Evolutionary conservation across 2,329 filamentous ascomycete species (phyloP), one percentile per base, ranked within the genome.

Genomic region (Apiospora phragmitis): DNA sequence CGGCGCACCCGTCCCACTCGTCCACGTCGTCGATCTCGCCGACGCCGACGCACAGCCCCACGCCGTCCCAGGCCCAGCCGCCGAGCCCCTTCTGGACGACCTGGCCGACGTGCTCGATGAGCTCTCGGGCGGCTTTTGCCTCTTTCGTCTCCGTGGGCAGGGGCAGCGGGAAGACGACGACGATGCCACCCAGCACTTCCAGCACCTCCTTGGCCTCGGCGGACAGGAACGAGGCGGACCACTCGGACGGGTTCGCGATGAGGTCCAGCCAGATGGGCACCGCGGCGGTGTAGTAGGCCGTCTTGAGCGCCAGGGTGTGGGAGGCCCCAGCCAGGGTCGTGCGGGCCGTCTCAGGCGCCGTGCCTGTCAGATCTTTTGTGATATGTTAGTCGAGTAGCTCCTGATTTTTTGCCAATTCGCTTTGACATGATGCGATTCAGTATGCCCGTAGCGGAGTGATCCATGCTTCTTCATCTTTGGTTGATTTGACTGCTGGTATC

Each of bases 251-350:
- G 5, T 83, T 81, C 7, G 83, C 76, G 71, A 91, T 83, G 65
- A 91, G 83, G 76, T 93, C 91, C n/a, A 92, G 83, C 91, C 91
- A 93, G 74, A 92, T 83, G 59, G 90, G 89, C 4, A 92, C 83
- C 0, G 83, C 83, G 69, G 89, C 85, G 32, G 80, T 84, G 82
- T 92, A 92, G 82, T 92, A 92, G 18, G 82, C 75, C 26, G 89
- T 92, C 72, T 84, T 83, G 69, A 92, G 80, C 11, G 80, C 71
- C 42, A 90, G 84, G 59, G 81, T 78, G 75, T 92, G 90, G 21
- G 90, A 89, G 43, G 85, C 86, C 35, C 91, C 90, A 1, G 90
- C 90, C 42, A 91, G 81, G 3, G 84, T 82, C 2, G 81, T 76
- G 9, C 78, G 80, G 21, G 80, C 79, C 59, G 81, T 76, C 41